Evolutionary conservation across 2,329 filamentous ascomycete genomes (phyloP), one percentile per base, ranked within the genome.

Genomic region (Bipolaris bicolor): DNA sequence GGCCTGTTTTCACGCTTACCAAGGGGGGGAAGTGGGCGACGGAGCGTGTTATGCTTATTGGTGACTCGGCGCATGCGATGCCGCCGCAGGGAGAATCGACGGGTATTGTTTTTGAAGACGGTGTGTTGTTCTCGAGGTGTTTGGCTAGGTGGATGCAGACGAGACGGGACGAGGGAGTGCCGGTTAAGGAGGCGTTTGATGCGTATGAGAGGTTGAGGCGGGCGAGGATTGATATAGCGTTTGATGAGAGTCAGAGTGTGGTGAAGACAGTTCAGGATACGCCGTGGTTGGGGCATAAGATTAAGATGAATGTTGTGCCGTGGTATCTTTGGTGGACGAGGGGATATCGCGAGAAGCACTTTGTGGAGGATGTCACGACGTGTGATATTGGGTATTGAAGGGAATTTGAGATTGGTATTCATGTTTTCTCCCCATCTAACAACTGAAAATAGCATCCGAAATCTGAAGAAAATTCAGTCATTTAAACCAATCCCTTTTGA

Each of bases 81-180:
- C 80, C 81, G 3, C 81, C 81, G 3, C 80, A 82, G 56, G 81
- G 81, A 10, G 81, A 83, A 59, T 77, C 75, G 31, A 83, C 81
- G 3, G 81, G 81, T 15, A 79, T 83, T 33, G 80, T 83, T 9
- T 82, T 84, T 59, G 82, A 83, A 68, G 81, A 83, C 63, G 82
- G 78, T 2, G 79, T 83, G 34, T 66, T 83, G 51, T 78, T 83
- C 67, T 77, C 81, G 20, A 68, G 78, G 46, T 79, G 77, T 67
- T 56, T 80, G 45, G 75, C 72, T 1, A 67, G 72, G 41, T 80
- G 78, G 78, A 74, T 79, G 64, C 73, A 79, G 54, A 76, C 74
- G 56, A 71, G 73, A 43, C 41, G 52, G 11, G 51, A 60, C 5
- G 52, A 62, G 29, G 70, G 64, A 20, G 71, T 63, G 24, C 69